phyloP scores from a whole-genome alignment of 2,329 filamentous ascomycete genomes.

The Ophiostoma sp. region DNA sequence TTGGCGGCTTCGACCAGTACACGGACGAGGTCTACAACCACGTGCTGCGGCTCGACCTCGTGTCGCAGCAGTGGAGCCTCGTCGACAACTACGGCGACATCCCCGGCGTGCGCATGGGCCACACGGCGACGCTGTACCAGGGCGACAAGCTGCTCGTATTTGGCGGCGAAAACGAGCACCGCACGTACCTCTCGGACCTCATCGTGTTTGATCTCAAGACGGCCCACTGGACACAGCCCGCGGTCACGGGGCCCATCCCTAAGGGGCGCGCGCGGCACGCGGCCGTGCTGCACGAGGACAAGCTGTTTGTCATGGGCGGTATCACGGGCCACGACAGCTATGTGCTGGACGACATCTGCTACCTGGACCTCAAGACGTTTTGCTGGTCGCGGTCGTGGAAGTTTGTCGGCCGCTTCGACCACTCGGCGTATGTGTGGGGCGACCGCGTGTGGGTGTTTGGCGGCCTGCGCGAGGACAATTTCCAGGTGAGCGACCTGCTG shows the following conservation, averaged over 20 bases:
- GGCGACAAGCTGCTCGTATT: slow-evolving; percentile 95
- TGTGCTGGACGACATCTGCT: slow-evolving; percentile 93
- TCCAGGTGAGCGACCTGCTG: slow-evolving; percentile 92
- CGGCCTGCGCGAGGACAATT: slow-evolving; percentile 91
- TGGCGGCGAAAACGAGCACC: slow-evolving; percentile 95
- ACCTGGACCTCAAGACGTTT: slow-evolving; percentile 92
- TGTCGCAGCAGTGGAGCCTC: slow-evolving; percentile 85
- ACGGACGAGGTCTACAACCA: slow-evolving; percentile 99
- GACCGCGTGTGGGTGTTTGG: slow-evolving; percentile 96
- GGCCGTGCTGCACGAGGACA: slow-evolving; percentile 91
- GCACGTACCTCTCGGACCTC: slow-evolving; percentile 89
- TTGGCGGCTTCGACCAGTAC: slow-evolving; percentile 97
- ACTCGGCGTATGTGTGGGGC: slow-evolving; percentile 87
- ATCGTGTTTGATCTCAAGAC: slow-evolving; percentile 94
- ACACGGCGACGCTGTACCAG: slow-evolving; percentile 90
- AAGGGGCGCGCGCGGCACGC: slow-evolving; percentile 90
- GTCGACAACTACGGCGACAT: slow-evolving; percentile 99
- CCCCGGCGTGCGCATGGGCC: slow-evolving; percentile 93
- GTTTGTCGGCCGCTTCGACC: slow-evolving; percentile 91
- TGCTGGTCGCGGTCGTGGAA: slow-evolving; percentile 96
- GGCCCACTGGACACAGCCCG: slow-evolving; percentile 90
- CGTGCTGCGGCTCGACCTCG: slow-evolving; percentile 80
- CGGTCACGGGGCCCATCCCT: slow-evolving; percentile 76
- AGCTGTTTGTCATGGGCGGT: slow-evolving; percentile 92
- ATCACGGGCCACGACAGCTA: slow-evolving; percentile 89